Conservation (phyloP, 768 basidiomycete species). For the Hygrophoropsis aurantiaca region DNA sequence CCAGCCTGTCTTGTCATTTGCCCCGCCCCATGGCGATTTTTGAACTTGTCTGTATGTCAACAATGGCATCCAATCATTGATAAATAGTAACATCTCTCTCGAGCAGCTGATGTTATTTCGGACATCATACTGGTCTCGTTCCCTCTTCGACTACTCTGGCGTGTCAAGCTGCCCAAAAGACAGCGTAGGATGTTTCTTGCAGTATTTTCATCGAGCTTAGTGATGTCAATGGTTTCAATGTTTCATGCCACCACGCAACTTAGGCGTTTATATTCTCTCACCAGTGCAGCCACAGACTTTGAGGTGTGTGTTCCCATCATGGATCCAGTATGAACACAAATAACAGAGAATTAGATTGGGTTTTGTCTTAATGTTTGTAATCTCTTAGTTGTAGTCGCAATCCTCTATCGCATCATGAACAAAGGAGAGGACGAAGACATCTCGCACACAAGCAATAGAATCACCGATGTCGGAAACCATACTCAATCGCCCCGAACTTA, state of each 20-base stretch:
- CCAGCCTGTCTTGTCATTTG: background rate
- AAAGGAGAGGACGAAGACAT: background rate
- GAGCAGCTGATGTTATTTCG: conserved; percentile 2
- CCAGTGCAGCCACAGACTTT: background rate
- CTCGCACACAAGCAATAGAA: background rate
- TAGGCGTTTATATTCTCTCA: background rate
- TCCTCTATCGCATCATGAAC: background rate
- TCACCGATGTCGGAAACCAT: background rate
- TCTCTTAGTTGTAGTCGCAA: background rate
- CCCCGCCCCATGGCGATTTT: background rate
- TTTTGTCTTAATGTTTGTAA: background rate
- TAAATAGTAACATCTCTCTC: background rate
- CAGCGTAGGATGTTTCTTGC: conserved; percentile 14
- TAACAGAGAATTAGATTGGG: background rate
- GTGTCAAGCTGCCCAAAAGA: conserved; percentile 11
- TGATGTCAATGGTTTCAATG: conserved; percentile 14
- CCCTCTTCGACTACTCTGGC: conserved; percentile 12
- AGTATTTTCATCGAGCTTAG: conserved; percentile 4
- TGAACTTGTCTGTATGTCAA: conserved; percentile 5
- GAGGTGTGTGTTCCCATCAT: background rate
- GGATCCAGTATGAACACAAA: background rate
- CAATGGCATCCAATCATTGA: background rate
- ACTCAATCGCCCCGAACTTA: background rate
- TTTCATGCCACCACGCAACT: conserved; percentile 5
- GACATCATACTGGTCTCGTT: conserved; percentile 8